Conservation (phyloP, 208 protist species). For the Trypanosoma cruzi region DNA sequence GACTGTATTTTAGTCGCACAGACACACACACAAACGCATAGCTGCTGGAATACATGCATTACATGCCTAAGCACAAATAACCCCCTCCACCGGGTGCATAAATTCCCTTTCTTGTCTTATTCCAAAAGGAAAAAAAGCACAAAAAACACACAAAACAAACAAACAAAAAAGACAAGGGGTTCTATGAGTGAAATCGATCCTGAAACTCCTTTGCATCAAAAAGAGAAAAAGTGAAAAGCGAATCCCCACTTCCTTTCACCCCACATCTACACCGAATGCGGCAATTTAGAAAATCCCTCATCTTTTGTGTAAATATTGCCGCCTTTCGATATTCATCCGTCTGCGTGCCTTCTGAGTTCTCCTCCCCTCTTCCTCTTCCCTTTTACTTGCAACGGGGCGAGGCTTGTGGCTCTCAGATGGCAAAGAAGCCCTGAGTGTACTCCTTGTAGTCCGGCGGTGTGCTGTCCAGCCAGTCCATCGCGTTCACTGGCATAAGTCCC, state of each 20-base stretch:
- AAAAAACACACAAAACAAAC: not conserved
- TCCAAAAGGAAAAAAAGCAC: slow-evolving; percentile 3
- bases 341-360: not conserved
- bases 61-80: too few species aligned
- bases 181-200: not conserved
- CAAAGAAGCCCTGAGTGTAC: slow-evolving; percentile 42
- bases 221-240: not conserved
- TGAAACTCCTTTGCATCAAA: not conserved
- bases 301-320: not conserved
- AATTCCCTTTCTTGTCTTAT: slow-evolving; percentile 11
- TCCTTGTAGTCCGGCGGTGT: slow-evolving; percentile 66
- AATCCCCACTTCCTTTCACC: not conserved
- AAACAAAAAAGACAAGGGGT: not conserved
- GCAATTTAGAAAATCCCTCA: not conserved
- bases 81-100: not conserved
- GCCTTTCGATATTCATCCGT: not conserved
- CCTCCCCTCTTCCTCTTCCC: too few species aligned
- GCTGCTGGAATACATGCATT: too few species aligned
- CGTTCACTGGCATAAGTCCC: slow-evolving; percentile 77
- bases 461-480: slow-evolving; percentile 82
- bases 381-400: not conserved
- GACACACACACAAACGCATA: too few species aligned
- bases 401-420: not conserved
- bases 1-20: not conserved
- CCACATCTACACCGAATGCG: not conserved